Evolutionary conservation across 2,329 filamentous ascomycete species (phyloP), one percentile per base, ranked within the genome.

Genomic region (Aspergillus proliferans): DNA sequence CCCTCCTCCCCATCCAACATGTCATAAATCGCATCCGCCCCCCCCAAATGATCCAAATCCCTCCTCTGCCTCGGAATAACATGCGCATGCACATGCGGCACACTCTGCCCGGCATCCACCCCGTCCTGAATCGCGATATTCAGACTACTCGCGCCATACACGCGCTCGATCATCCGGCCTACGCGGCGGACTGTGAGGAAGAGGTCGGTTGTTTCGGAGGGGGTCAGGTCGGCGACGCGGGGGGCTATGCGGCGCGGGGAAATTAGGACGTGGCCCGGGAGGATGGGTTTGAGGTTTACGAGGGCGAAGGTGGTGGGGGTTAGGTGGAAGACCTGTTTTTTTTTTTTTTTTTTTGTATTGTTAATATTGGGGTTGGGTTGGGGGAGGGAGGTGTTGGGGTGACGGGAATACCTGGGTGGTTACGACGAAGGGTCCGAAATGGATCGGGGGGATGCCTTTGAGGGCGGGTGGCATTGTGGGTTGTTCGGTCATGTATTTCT

Each of bases 91-190:
- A 96, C 83, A 71, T 98, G 93, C 7, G 88, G 78, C 41, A 98
- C 92, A 49, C 89, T 95, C 78, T 98, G 93, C 0, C 93, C 93
- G 1, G 93, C 89, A 51, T 90, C 88, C 28, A 77, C 74, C 18
- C 93, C 93, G 68, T 98, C 93, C 68, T 98, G 93, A n/a, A 98
- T 80, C 0, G 92, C 91, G 45, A 98, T 84, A 65, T 95, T 97
- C 72, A 97, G 86, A 51, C 88, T 87, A 8, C 87, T 83, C 5
- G 83, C 86, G 30, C 78, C 64, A 65, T 80, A 78, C 53, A 83
- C 68, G 26, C 75, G 74, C 61, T 80, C 74, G 6, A 96, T 78
- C 74, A 94, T 90, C 43, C 79, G 80, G 59, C 91, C 85, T 5
- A 95, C 84, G 38, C 83, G 82, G 68, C 93, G 89, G 24, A 95